Evolutionary conservation across 768 basidiomycete genomes (phyloP), one percentile per base, ranked within the genome.

Genomic region (Russula virescens): DNA sequence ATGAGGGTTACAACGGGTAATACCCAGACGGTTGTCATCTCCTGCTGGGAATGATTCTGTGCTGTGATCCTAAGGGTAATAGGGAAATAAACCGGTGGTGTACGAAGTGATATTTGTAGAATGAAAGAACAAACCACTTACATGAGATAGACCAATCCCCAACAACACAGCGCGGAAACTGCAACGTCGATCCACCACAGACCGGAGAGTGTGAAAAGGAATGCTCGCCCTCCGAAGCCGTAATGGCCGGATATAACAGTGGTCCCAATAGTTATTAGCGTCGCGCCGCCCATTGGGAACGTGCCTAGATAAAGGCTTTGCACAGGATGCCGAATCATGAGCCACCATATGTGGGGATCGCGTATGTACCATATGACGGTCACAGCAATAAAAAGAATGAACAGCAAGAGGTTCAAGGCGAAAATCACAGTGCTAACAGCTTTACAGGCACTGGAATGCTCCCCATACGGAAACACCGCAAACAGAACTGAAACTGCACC

Each of bases 1-100:
- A 88, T 80, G 18, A 87, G 78, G 0, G 89, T 83, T 3, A 92
- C 86, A 13, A 89, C 81, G 0, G 91, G 91, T 34, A 92, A 83
- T 9, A 91, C 75, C 89, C 89, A 91, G 23, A 78, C 71, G 25
- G 85, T 74, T 0, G 83, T 83, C 80, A 90, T 81, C 1, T 74
- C 69, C 47, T 80, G 75, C 6, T 85, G 68, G 0, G 82, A 73
- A 69, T 90, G 85, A 7, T 76, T 74, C 21, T 91, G 86, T 11
- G 38, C 40, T 25, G 60, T 46, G 8, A 56, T 57, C 58, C 60
- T 64, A 26, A 31, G n/a, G 13, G 31, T 4, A 31, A 8, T 8
- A 43, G 42, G 23, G 7, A 42, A 28, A 4, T 14, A 31, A 13
- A 45, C 26, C 31, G 58, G 31, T 31, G 31, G 8, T 31, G 8